Evolutionary conservation across 1,139 yeast genomes (phyloP).

Genomic region (Suhomyces guaymorum): DNA sequence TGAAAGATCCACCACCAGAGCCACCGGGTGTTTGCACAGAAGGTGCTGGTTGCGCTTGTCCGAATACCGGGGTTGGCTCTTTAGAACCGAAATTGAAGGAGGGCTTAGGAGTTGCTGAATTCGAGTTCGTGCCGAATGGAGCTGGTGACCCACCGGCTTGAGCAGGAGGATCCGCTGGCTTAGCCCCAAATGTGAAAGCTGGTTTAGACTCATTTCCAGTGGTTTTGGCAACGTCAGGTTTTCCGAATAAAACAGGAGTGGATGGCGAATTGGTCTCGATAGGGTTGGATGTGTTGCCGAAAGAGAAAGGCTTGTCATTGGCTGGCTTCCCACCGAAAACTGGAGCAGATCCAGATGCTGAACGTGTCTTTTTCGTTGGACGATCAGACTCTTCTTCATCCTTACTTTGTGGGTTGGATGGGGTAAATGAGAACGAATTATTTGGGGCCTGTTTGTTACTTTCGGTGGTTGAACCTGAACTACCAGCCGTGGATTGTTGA

Average conservation of each 20-base stretch:
- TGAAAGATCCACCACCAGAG: slow-evolving; percentile 6
- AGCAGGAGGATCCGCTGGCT: background rate
- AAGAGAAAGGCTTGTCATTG: slow-evolving; percentile 11
- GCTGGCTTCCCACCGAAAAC: too few species aligned
- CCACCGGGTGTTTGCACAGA: background rate
- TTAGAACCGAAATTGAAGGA: slow-evolving; percentile 3
- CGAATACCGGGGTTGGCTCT: slow-evolving; percentile 13
- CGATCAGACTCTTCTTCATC: background rate
- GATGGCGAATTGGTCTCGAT: too few species aligned
- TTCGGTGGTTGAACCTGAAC: too few species aligned
- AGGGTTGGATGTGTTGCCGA: slow-evolving; percentile 16
- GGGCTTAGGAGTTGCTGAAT: slow-evolving; percentile 7
- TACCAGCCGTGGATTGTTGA: too few species aligned
- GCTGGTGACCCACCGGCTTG: slow-evolving; percentile 1
- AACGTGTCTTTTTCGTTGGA: background rate
- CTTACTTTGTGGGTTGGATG: background rate
- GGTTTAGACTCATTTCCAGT: slow-evolving; percentile 7
- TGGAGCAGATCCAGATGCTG: too few species aligned
- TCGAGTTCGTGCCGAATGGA: slow-evolving; percentile 15
- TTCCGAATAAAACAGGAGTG: slow-evolving; percentile 8
- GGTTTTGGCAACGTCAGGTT: background rate
- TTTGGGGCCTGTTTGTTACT: too few species aligned
- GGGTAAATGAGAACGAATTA: too few species aligned
- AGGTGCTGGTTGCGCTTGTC: slow-evolving; percentile 14
- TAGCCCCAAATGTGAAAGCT: slow-evolving; percentile 5